Evolutionary conservation across 768 basidiomycete species (phyloP).

Genomic region (Tulasnella sp.): DNA sequence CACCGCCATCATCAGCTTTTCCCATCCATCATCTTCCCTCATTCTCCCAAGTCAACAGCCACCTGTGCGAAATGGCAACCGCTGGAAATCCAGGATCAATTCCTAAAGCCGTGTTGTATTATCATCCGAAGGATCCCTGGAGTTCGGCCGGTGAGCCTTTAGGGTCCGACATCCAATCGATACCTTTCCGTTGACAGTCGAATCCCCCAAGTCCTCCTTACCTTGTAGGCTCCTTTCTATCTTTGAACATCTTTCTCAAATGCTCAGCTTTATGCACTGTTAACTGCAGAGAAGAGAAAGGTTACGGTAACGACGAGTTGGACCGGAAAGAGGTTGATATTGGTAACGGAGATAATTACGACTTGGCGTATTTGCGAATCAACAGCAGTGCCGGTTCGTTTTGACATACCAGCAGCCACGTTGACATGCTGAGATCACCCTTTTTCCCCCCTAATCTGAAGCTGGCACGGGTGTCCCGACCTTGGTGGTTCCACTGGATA

Average conservation of each 20-base stretch:
- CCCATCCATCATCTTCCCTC: not conserved
- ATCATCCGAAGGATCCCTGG: constrained; percentile 23
- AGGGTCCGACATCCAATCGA: not conserved
- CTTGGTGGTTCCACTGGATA: constrained; percentile 79
- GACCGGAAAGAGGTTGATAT: constrained; percentile 62
- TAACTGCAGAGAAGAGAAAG: constrained; percentile 65
- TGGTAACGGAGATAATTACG: constrained; percentile 82
- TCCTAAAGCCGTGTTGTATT: constrained; percentile 27
- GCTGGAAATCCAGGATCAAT: not conserved
- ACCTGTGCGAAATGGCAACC: not conserved
- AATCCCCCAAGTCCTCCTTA: not conserved
- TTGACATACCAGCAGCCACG: not conserved
- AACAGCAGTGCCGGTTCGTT: constrained; percentile 66
- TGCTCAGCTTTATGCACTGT: not conserved
- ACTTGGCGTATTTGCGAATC: constrained; percentile 72
- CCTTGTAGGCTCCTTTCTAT: not conserved
- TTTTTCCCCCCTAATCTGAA: not conserved
- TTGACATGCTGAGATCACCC: not conserved
- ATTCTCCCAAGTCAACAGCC: not conserved
- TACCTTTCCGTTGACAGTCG: not conserved
- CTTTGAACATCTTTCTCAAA: not conserved
- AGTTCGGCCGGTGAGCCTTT: constrained; percentile 26
- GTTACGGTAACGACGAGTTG: constrained; percentile 77
- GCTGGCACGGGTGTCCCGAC: constrained; percentile 76
- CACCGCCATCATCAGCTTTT: not conserved